These are phyloP conservation scores for Auricularia sp. DNA, from an alignment of 768 basidiomycete species.

Conservation along the genomic window DNA sequence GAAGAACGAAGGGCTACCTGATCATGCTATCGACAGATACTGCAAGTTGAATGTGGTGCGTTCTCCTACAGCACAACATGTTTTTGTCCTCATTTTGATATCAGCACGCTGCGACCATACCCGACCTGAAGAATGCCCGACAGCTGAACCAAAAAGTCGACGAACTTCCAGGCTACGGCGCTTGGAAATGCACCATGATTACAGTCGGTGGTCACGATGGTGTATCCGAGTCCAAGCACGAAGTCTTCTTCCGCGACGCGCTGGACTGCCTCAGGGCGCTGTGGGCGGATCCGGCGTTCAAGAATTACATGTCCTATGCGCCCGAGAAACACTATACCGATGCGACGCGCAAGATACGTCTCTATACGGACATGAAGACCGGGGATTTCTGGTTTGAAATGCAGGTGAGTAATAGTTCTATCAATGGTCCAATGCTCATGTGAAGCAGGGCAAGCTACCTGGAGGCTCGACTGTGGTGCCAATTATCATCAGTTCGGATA, in stretches of 20 bases:
- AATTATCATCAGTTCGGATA: slow-evolving; percentile 1
- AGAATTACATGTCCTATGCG: not conserved
- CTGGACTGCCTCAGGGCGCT: not conserved
- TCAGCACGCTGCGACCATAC: not conserved
- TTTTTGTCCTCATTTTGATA: not conserved
- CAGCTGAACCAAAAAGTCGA: not conserved
- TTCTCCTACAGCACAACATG: not conserved
- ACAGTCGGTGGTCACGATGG: not conserved
- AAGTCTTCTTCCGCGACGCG: not conserved
- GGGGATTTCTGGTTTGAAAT: not conserved
- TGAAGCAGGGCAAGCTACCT: not conserved
- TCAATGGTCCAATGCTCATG: not conserved
- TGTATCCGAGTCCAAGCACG: not conserved
- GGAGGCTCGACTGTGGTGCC: slow-evolving; percentile 1
- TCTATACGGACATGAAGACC: not conserved
- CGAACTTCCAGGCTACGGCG: not conserved
- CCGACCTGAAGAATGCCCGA: not conserved
- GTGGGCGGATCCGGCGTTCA: not conserved
- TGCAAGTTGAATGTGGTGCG: not conserved
- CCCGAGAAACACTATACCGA: not conserved
- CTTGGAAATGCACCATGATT: not conserved
- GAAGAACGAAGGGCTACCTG: not conserved
- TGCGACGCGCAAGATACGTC: not conserved
- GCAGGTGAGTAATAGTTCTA: not conserved
- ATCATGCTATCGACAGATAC: not conserved